phyloP scores from a whole-genome alignment of 2,329 filamentous ascomycete genomes.

The Colletotrichum viniferum region DNA sequence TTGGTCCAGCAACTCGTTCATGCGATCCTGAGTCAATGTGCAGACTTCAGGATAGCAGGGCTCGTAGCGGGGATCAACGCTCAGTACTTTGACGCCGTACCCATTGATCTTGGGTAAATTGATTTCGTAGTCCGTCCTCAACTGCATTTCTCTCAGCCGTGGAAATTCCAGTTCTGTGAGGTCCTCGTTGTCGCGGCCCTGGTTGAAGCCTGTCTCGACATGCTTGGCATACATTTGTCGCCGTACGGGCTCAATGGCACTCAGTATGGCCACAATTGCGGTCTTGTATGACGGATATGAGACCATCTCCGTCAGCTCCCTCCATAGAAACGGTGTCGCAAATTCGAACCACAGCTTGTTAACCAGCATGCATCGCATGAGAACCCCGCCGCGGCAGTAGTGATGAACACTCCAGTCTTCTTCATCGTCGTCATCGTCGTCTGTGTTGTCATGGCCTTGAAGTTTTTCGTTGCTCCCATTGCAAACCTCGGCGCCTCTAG shows the following conservation, averaged over 20 bases:
- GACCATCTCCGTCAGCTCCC: neutral
- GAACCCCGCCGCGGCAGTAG: neutral
- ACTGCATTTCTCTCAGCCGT: neutral
- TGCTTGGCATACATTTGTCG: neutral
- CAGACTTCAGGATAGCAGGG: neutral
- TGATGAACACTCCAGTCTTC: neutral
- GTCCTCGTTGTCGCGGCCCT: neutral
- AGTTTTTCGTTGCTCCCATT: neutral
- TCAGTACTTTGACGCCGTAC: rapidly evolving
- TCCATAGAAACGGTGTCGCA: neutral
- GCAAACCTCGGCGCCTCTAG: neutral
- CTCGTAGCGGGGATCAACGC: rapidly evolving
- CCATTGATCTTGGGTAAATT: neutral
- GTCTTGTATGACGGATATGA: neutral
- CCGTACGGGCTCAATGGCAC: rapidly evolving
- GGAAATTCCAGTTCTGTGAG: neutral
- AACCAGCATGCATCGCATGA: neutral
- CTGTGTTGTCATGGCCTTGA: neutral
- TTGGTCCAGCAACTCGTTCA: neutral
- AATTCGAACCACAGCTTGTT: neutral
- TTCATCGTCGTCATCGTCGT: neutral
- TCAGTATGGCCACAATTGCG: neutral
- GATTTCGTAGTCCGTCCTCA: neutral
- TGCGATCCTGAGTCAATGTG: neutral
- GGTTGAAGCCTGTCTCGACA: neutral